A percentile compares a stretch with the other conserved stretches of the same genome.
phyloP scores from a whole-genome alignment of 192 early-diverging fungal genomes.

The Jimgerdemannia flammicorona region DNA sequence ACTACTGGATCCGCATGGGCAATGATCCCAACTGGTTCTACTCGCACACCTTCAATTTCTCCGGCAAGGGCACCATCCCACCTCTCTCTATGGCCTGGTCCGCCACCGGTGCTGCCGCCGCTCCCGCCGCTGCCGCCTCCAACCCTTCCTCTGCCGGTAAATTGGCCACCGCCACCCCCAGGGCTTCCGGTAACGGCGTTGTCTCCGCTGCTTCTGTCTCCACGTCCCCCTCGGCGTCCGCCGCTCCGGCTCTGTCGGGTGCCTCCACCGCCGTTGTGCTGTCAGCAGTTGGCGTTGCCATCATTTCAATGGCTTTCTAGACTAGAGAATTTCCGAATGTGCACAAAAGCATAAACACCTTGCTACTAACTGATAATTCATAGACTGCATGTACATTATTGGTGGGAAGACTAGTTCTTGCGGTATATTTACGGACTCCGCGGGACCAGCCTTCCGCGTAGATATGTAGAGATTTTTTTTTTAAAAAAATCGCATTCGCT shows the following conservation, averaged over 20 bases:
- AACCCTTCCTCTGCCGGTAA: not conserved
- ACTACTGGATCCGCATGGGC: constrained; percentile 6
- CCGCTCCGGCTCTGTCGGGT: not conserved
- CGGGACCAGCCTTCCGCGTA: too few species aligned
- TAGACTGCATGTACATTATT: not conserved
- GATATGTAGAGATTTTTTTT: too few species aligned
- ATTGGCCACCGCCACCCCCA: too few species aligned
- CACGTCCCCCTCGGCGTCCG: not conserved
- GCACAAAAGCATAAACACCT: too few species aligned
- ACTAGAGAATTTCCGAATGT: too few species aligned
- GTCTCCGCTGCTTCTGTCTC: not conserved
- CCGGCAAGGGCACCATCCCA: constrained; percentile 18
- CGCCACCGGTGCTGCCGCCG: constrained; percentile 20
- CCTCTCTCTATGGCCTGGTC: constrained; percentile 12
- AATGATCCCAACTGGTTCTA: not conserved
- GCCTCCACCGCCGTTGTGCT: not conserved
- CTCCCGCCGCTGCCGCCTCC: not conserved
- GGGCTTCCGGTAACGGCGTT: not conserved
- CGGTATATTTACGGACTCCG: too few species aligned
- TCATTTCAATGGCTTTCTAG: not conserved
- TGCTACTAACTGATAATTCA: not conserved
- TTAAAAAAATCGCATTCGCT: too few species aligned
- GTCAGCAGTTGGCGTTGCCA: not conserved
- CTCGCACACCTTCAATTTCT: not conserved
- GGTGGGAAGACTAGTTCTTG: too few species aligned